Base-by-base conservation (phyloP, 495 filamentous ascomycete genomes). In the Penicillium taxi region DNA sequence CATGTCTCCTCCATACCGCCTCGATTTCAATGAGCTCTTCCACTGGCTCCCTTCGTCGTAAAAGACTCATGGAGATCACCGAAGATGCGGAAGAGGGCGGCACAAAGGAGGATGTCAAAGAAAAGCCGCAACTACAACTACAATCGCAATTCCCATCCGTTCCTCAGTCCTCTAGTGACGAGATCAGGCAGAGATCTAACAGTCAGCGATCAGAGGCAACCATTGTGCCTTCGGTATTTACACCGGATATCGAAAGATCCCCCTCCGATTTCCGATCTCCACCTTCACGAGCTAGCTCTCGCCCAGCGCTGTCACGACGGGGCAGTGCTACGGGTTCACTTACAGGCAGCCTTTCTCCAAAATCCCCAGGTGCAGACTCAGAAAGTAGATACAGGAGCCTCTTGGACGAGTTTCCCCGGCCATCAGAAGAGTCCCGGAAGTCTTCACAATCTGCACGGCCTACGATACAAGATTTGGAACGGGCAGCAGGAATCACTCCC, bases 1-100 rank as follows among this genome's bases (percentile, higher is more conserved):
- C 84, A 35, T 96, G 87, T 59, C 82, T 86, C 11, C 73, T 94
- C 29, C 91, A 98, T 59, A 82, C 88, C 14, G 86, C 88, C 8
- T 84, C 87, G 17, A 81, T 81, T 17, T 93, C 89, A 7, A 84
- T 84, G 30, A 86, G 81, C 20, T 94, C 88, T 8, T 94, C 87
- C 2, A 84, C 78, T 23, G 85, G 80, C 55, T 93, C 84, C 21
- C 67, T 88, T 43, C 81, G 79, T 28, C 71, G 75, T 59, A 73
- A 79, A 39, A 76, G 80, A 44, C 63, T 96, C 53, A 80, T 86
- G 68, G 91, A 91, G 59, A 96, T 95, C 53, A 80, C 82, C 32
- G 91, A 96, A 56, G 80, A 82, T 70, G 72, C 69, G 15, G 78
- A 82, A 48, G 91, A 98, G 48, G 63, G 48, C 29, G 47, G 51